Conservation (phyloP, 2,329 filamentous ascomycete genomes). For the Corynespora cassiicola region DNA sequence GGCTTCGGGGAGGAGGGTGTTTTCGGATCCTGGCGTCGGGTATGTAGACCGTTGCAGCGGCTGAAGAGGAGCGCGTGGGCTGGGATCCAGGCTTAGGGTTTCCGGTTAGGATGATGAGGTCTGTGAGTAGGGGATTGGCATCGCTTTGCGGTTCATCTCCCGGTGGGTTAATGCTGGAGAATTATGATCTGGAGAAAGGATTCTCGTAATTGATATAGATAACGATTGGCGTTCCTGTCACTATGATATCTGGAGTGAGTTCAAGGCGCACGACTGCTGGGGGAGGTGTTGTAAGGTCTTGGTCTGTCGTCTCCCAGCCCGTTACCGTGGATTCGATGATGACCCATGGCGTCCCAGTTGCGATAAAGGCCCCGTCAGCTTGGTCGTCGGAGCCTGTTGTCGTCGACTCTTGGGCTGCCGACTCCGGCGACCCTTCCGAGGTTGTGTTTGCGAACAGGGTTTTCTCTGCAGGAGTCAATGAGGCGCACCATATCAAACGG, state of each 20-base stretch:
- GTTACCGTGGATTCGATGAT: constrained; percentile 1
- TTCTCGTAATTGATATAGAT: constrained; percentile 10
- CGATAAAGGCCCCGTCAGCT: no score
- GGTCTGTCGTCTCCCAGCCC: constrained; percentile 7
- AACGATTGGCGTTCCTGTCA: constrained; percentile 22
- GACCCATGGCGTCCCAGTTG: no score
- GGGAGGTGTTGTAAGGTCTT: no score
- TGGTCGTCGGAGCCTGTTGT: no score
- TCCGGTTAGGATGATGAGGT: constrained; percentile 24
- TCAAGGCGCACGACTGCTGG: constrained; percentile 3
- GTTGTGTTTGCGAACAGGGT: constrained; percentile 1
- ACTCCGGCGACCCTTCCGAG: background rate
- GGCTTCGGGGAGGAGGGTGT: no score
- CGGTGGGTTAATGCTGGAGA: background rate
- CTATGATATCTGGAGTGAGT: constrained; percentile 12
- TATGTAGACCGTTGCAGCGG: no score
- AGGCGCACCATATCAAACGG: no score
- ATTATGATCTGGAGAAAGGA: background rate
- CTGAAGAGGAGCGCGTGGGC: constrained; percentile 5
- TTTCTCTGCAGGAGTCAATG: constrained; percentile 1
- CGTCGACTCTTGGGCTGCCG: background rate
- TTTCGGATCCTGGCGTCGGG: no score
- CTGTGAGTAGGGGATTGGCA: constrained; percentile 18
- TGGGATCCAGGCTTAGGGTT: constrained; percentile 14
- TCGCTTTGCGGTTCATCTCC: background rate